Percentiles rank a stretch among this genome's conserved stretches.
Evolutionary conservation across 257 asterid genomes (phyloP).

Genomic region (Lavandula angustifolia): DNA sequence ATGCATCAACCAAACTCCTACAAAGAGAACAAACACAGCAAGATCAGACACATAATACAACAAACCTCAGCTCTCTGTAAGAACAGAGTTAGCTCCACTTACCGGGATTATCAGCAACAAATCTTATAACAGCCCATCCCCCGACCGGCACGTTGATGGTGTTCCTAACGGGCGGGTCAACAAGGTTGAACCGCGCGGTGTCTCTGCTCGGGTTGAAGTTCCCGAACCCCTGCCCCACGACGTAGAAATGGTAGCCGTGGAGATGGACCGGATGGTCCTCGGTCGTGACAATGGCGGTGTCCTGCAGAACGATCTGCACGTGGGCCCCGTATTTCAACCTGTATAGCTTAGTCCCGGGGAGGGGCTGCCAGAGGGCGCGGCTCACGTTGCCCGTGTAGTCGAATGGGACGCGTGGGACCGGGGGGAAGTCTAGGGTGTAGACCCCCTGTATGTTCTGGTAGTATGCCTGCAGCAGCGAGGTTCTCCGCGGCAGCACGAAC

Average conservation of each 20-base stretch:
- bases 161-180: conserved; percentile 60
- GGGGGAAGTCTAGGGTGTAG: conserved; percentile 58
- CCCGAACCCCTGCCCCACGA: conserved; percentile 69
- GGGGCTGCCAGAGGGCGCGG: conserved; percentile 58
- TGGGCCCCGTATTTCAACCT: conserved; percentile 48
- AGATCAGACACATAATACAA: too few species aligned
- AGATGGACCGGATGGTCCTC: conserved; percentile 71
- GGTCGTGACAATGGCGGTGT: conserved; percentile 57
- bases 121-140: conserved; percentile 68
- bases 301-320: conserved; percentile 64
- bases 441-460: conserved; percentile 55
- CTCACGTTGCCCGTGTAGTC: conserved; percentile 61
- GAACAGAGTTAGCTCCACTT: background rate
- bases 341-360: conserved; percentile 51
- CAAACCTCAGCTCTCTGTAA: too few species aligned
- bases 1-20: conserved; percentile 81
- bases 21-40: background rate
- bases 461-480: conserved; percentile 58
- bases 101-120: conserved; percentile 74
- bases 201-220: conserved; percentile 56
- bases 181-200: conserved; percentile 49
- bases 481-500: conserved; percentile 46
- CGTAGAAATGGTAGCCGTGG: conserved; percentile 67
- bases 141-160: conserved; percentile 68
- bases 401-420: conserved; percentile 51